Evolutionary conservation across 1,284 basidiomycete species (phyloP), one percentile per base, ranked within the genome.

Genomic region (Leccinum fuscescens): DNA sequence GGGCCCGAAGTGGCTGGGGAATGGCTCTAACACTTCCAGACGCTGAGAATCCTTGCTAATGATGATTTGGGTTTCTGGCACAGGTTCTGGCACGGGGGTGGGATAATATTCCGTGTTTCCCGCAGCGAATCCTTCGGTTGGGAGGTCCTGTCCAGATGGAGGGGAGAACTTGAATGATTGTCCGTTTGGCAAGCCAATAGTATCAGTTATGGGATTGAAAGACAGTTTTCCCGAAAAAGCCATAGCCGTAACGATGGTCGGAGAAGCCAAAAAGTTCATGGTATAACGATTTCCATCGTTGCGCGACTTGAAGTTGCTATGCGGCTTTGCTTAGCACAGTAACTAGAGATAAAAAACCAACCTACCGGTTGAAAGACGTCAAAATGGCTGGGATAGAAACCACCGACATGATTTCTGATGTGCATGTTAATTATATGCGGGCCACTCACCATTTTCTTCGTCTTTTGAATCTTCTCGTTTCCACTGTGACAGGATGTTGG

Each of bases 181-280:
- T 33, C 95, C 96, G 59, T 88, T 86, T 50, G 90, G 85, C 46
- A 90, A 84, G 8, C 79, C 77, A 42, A 99, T 82, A 11, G 84
- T 80, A 76, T 99, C 97, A 22, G 87, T 91, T 72, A 91, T 83
- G 3, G 97, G 94, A 76, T 99, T 97, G 80, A 99, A 99, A 31
- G 94, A 91, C 46, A 99, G 82, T 71, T 89, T 91, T 49, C 97
- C 97, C 3, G 94, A 91, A 77, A 99, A 99, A 1, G 96, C 89
- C 91, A 95, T 94, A 2, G 97, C 97, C 9, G 97, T 99, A 22
- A 99, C 97, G 61, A 98, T 83, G 59, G 96, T 97, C 1, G 97
- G 97, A 7, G 96, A 98, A 17, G 96, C 95, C 58, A 99, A 85
- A 81, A 99, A 97, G 78, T 99, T 98, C 94, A 97, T 96, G 17